Evolutionary conservation across 208 protist genomes (phyloP), one percentile per base, ranked within the genome.

Genomic region (Leishmania braziliensis): DNA sequence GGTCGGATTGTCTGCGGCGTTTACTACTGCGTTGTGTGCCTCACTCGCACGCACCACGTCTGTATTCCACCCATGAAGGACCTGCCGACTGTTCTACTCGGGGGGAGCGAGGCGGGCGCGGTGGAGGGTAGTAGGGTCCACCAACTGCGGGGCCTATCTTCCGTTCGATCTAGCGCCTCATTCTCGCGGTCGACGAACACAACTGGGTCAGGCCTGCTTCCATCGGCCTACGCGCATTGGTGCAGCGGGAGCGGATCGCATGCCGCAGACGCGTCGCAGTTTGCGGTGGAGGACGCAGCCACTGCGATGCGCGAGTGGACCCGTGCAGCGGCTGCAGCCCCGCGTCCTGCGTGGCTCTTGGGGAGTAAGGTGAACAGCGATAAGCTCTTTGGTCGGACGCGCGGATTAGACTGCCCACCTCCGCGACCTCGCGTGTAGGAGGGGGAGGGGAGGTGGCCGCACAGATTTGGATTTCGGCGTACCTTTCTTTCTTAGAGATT

Each of bases 1-100:
- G 80, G 79, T 29, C 77, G 65, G 1, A 29, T 84, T 36, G 65
- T 69, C 1, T 76, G 80, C 4, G 85, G 80, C 20, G 36, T 60
- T 36, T 84, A 86, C 62, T 82, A 78, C 58, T 91, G 89, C 76
- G 81, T 68, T 29, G 39, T 92, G 36, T 92, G 89, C 68, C 76
- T 77, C 4, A 70, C 72, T n/a, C 75, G 77, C 46, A 90, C 81
- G 12, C 74, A 43, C 12, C 86, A 90, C 53, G 72, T 89, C 4
- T 71, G 53, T 2, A 73, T 84, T 2, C 79, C 84, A 2, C 78
- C 87, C 5, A 50, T 63, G 66, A 9, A 29, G 62, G n/a, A 62
- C 60, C 70, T 69, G 0, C 56, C 36, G 60, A n/a, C 62, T 8
- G 46, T 29, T n/a, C 70, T 75, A 26, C n/a, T 58, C 48, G 50